Conservation (phyloP, 352 stramenopile genomes). For the Phytophthora sp. region DNA sequence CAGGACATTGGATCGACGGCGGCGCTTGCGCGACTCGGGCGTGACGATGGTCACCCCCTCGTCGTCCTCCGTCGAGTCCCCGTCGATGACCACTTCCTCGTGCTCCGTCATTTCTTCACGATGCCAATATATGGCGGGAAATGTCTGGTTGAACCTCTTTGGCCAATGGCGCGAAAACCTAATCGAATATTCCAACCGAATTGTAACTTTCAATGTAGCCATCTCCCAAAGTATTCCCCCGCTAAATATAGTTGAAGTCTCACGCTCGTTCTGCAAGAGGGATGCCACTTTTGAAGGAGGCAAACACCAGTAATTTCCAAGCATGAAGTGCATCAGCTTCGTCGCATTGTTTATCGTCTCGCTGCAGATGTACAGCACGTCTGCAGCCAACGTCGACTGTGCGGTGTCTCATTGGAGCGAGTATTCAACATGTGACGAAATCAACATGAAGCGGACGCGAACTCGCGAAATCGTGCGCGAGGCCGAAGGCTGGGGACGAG, state of each 20-base stretch:
- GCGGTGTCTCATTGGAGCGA: conserved; percentile 34
- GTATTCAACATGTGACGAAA: conserved; percentile 30
- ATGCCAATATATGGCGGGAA: conserved; percentile 20
- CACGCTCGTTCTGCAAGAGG: not conserved
- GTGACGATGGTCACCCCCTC: conserved; percentile 62
- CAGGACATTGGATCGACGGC: conserved; percentile 58
- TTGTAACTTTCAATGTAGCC: not conserved
- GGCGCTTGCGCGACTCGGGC: conserved; percentile 67
- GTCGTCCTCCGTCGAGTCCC: conserved; percentile 68
- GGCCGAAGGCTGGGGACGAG: conserved; percentile 21
- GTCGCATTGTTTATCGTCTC: not conserved
- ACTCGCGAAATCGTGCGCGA: conserved; percentile 29
- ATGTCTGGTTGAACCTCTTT: not conserved
- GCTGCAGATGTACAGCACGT: not conserved
- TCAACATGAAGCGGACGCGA: conserved; percentile 37
- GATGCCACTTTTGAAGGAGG: conserved; percentile 1
- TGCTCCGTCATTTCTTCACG: conserved; percentile 23
- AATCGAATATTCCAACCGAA: not conserved
- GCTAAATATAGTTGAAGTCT: conserved; percentile 29
- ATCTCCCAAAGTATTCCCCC: conserved; percentile 6
- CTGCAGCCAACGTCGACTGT: conserved; percentile 26
- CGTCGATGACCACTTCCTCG: conserved; percentile 79
- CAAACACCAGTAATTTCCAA: not conserved
- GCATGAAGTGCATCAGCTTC: conserved; percentile 10
- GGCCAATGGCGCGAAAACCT: not conserved